These are phyloP conservation scores for Phaeosphaeriaceae sp. DNA, from an alignment of 2,329 filamentous ascomycete genomes.

Conservation along the genomic window DNA sequence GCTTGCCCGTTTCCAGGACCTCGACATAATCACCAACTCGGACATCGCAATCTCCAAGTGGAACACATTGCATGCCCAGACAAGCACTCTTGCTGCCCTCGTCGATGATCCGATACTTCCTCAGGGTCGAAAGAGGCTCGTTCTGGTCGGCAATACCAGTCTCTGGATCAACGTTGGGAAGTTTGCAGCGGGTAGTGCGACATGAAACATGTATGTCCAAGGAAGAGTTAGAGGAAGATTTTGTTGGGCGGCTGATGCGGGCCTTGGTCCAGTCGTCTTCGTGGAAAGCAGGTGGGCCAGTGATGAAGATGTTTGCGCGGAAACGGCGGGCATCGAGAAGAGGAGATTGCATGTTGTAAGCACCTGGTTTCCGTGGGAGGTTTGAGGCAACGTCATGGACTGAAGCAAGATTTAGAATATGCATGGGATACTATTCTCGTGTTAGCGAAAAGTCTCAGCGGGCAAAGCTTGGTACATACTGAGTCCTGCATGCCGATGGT, in stretches of 20 bases:
- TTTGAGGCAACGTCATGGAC: constrained; percentile 66
- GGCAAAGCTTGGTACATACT: constrained; percentile 48
- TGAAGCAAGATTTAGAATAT: constrained; percentile 71
- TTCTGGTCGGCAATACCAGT: constrained; percentile 62
- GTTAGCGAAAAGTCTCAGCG: constrained; percentile 1
- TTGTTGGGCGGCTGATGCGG: constrained; percentile 9
- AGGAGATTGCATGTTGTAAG: constrained; percentile 46
- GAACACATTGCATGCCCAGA: constrained; percentile 71
- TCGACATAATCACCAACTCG: constrained; percentile 43
- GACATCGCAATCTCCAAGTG: constrained; percentile 46
- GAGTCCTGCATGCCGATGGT: constrained; percentile 74
- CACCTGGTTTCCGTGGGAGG: constrained; percentile 56
- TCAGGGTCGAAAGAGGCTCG: constrained; percentile 66
- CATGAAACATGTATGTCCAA: constrained; percentile 63
- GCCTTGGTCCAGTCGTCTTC: constrained; percentile 75
- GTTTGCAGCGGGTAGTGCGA: constrained; percentile 72
- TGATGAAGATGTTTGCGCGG: constrained; percentile 74
- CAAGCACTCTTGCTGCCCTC: constrained; percentile 65
- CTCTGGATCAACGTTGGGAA: constrained; percentile 73
- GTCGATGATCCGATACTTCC: constrained; percentile 67
- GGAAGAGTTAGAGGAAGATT: constrained; percentile 54
- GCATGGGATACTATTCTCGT: constrained; percentile 67
- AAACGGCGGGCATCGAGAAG: constrained; percentile 69
- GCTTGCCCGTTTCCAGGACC: constrained; percentile 41
- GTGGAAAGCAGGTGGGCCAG: constrained; percentile 68